Conservation (phyloP, 2,329 filamentous ascomycete genomes). For the Biscogniauxia sp. region DNA sequence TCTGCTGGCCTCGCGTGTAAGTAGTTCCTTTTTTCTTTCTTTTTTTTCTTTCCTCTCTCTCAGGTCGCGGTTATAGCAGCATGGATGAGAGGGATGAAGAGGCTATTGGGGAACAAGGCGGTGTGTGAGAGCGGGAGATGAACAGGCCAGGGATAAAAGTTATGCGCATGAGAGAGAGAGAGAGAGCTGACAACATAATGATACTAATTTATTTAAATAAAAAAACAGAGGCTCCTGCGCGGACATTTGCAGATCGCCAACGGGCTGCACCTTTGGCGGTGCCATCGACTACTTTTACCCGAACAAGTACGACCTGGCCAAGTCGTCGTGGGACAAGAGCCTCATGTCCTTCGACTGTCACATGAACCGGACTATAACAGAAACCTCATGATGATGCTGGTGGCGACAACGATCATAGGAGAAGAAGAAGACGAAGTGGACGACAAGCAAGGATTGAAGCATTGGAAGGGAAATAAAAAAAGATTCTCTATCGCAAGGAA, state of each 20-base stretch:
- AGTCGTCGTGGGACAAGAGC: conserved; percentile 43
- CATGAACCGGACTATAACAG: conserved; percentile 25
- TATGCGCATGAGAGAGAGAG: not conserved
- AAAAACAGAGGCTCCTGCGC: conserved; percentile 37
- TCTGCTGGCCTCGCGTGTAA: conserved; percentile 44
- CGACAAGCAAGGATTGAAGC: not conserved
- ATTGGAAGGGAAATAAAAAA: too few species aligned
- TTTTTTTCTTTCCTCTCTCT: not conserved
- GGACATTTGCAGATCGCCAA: conserved; percentile 47
- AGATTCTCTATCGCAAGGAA: not conserved
- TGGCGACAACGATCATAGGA: not conserved
- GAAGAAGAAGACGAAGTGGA: not conserved
- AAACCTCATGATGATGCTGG: conserved; percentile 5
- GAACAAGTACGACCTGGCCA: conserved; percentile 47
- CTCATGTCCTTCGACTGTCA: conserved; percentile 39
- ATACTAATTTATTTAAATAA: conserved; percentile 1
- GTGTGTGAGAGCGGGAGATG: too few species aligned
- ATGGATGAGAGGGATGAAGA: too few species aligned
- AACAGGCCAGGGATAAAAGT: too few species aligned
- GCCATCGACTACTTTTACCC: conserved; percentile 43
- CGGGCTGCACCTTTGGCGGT: conserved; percentile 53
- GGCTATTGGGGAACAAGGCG: too few species aligned
- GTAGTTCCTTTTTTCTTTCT: too few species aligned
- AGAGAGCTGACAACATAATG: not conserved
- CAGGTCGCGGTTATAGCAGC: too few species aligned